These are phyloP conservation scores for Rhizophlyctis rosea DNA, from an alignment of 192 early-diverging fungal genomes.

Conservation along the genomic window DNA sequence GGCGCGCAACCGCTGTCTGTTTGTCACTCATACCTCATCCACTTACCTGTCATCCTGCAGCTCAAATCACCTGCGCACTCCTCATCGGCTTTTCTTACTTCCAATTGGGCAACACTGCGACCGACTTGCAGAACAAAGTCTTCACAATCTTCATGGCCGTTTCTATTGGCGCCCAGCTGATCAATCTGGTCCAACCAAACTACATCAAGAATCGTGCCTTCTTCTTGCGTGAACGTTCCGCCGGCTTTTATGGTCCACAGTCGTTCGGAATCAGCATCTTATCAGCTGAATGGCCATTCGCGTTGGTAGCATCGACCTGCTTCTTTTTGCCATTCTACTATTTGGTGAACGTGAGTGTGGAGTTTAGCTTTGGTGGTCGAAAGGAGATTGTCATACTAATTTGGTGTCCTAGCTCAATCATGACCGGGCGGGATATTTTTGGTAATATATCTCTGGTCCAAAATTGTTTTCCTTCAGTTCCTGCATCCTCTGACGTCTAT, in stretches of 20 bases:
- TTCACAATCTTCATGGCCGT: conserved; percentile 74
- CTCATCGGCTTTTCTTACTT: conserved; percentile 73
- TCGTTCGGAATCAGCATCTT: conserved; percentile 63
- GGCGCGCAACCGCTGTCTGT: too few relatives aligned
- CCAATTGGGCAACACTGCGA: conserved; percentile 51
- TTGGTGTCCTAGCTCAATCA: too few relatives aligned
- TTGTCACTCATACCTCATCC: too few relatives aligned
- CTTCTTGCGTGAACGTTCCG: conserved; percentile 60
- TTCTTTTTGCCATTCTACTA: conserved; percentile 76
- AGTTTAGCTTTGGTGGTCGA: too few relatives aligned
- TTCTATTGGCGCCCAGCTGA: conserved; percentile 62
- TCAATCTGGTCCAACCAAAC: conserved; percentile 69
- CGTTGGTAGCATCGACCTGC: conserved; percentile 53
- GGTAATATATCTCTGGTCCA: too few relatives aligned
- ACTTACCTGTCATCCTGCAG: too few relatives aligned
- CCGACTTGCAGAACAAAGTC: conserved; percentile 63
- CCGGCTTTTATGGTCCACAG: conserved; percentile 62
- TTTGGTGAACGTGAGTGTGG: conserved; percentile 3
- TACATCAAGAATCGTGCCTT: conserved; percentile 55
- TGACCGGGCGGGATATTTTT: too few relatives aligned
- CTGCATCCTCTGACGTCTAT: too few relatives aligned
- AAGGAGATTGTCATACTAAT: too few relatives aligned
- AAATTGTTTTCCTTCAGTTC: too few relatives aligned
- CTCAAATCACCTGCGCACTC: too few relatives aligned
- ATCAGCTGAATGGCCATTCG: conserved; percentile 69